Base-by-base conservation (phyloP, 2,329 filamentous ascomycete species). In the Keithomyces neogunnii region DNA sequence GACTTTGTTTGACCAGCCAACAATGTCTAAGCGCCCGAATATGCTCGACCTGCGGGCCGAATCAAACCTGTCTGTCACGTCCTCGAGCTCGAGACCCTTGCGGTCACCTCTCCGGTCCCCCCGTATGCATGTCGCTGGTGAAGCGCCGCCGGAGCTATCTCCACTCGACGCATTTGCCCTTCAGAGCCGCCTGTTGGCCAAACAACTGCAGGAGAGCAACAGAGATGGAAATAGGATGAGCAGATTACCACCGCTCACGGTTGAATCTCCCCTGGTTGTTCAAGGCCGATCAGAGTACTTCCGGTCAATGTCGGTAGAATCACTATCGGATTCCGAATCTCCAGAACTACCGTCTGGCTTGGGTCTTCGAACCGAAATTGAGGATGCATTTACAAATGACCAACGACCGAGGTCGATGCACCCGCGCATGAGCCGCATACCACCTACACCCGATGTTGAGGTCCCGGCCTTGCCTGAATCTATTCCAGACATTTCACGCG, bases 101-200 rank as follows among this genome's bases (percentile, higher is more conserved):
- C 75, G 77, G 56, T 90, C 87, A 50, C 78, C 81, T n/a, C 69
- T 85, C 35, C 75, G 77, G 56, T 90, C 87, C n/a, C 86, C 87
- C 42, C 84, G 86, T 55, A 73, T 89, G 53, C 86, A 90, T 67
- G 77, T 88, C 52, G 86, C 86, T 52, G 88, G 88, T 55, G 88
- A 92, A 60, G 80, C 87, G 1, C 92, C 93, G 26, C 93, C 93
- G 4, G 88, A 93, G 49, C 77, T 97, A 51, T 97, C 93, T 6
- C 93, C 93, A 9, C 80, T 99, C 57, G 93, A 99, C 76, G 92
- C 92, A 46, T 95, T 99, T 65, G 92, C 92, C 28, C 78, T 92
- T 55, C 92, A 97, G 65, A 95, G 91, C 60, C 85, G 92, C 52
- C 73, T 95, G 60, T 79, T 99, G 48, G 90, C 90, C 39, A 88